phyloP scores from a whole-genome alignment of 1,284 basidiomycete species.

The Boletus smithii region DNA sequence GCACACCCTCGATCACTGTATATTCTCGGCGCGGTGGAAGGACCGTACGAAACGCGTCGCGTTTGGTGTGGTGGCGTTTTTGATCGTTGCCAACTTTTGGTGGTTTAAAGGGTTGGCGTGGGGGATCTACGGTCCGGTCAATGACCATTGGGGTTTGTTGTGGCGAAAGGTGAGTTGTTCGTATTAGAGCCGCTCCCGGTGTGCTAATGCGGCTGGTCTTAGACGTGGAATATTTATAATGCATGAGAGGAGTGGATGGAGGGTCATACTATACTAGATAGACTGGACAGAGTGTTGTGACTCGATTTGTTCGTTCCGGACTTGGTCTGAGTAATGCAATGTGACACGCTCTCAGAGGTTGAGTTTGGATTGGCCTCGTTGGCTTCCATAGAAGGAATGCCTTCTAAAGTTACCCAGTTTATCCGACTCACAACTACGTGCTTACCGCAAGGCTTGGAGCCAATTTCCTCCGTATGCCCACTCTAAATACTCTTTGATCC shows the following conservation, averaged over 20 bases:
- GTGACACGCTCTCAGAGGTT: too few relatives aligned
- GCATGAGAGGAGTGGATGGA: constrained; percentile 6
- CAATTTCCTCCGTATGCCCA: neutral
- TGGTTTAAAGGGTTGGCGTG: constrained; percentile 91
- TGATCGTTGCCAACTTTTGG: constrained; percentile 83
- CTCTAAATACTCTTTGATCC: neutral
- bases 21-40: constrained; percentile 74
- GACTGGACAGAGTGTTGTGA: too few relatives aligned
- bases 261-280: neutral
- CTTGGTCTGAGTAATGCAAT: neutral
- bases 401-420: neutral
- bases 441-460: neutral
- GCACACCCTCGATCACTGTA: constrained; percentile 88
- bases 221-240: constrained; percentile 31
- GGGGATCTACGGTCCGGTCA: constrained; percentile 84
- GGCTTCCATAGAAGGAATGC: constrained; percentile 17
- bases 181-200: neutral
- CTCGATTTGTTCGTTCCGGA: constrained; percentile 1
- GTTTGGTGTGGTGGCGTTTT: constrained; percentile 60
- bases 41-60: constrained; percentile 66
- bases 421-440: constrained; percentile 5
- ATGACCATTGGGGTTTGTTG: constrained; percentile 70
- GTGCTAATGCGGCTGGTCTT: constrained; percentile 17
- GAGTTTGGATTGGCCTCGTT: too few relatives aligned
- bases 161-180: constrained; percentile 74